Percentiles rank a stretch among this genome's conserved stretches.
Evolutionary conservation across 2,329 filamentous ascomycete species (phyloP).

Genomic region (Herpotrichia juniperi): DNA sequence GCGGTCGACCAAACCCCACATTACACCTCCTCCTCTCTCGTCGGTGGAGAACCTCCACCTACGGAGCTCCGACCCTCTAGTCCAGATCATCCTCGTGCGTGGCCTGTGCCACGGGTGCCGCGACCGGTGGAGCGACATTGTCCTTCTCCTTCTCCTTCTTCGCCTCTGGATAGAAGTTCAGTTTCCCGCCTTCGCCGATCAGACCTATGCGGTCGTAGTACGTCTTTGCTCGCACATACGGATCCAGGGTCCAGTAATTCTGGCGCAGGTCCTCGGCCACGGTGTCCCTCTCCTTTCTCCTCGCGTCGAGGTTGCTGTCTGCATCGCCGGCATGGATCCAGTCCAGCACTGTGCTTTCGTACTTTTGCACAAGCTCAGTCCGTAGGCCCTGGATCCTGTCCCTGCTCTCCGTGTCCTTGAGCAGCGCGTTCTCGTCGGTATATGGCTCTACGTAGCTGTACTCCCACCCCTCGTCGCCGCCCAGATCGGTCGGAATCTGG

Average conservation of each 20-base stretch:
- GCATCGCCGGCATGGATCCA: conserved; percentile 70
- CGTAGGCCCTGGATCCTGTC: conserved; percentile 70
- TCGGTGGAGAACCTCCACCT: too few species aligned
- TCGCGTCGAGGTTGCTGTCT: conserved; percentile 48
- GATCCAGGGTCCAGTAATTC: conserved; percentile 90
- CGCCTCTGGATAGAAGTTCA: conserved; percentile 10
- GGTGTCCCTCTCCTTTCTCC: conserved; percentile 63
- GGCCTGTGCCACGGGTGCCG: neutral
- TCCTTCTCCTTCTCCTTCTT: conserved; percentile 7
- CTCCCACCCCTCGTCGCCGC: conserved; percentile 82
- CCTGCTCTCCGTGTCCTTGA: conserved; percentile 67
- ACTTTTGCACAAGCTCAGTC: conserved; percentile 70
- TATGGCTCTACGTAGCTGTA: conserved; percentile 83
- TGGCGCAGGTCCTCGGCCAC: conserved; percentile 69
- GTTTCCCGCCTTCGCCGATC: conserved; percentile 65
- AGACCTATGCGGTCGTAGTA: conserved; percentile 83
- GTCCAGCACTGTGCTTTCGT: conserved; percentile 73
- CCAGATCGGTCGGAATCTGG: conserved; percentile 81
- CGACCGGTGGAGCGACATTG: neutral
- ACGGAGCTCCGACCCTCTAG: too few species aligned
- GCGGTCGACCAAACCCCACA: too few species aligned
- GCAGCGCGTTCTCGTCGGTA: conserved; percentile 74
- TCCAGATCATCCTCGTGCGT: conserved; percentile 14
- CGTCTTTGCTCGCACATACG: conserved; percentile 81
- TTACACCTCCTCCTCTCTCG: too few species aligned